phyloP scores from a whole-genome alignment of 768 basidiomycete species.

The Postia placenta region DNA sequence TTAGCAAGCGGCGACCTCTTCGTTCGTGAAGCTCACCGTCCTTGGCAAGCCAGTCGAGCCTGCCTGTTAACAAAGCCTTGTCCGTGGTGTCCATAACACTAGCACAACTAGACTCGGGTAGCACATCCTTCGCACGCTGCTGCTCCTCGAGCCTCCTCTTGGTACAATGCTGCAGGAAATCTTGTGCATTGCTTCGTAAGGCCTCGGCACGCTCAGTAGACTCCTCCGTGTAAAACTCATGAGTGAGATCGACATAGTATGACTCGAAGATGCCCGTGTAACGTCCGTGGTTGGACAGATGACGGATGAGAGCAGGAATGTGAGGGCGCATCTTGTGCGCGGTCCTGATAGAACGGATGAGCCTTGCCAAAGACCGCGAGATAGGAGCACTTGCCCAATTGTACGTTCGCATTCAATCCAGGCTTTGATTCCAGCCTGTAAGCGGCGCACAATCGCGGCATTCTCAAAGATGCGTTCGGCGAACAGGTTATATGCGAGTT shows the following conservation, averaged over 20 bases:
- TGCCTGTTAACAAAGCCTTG: conserved; percentile 38
- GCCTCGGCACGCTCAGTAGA: conserved; percentile 33
- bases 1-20: not conserved
- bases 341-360: conserved; percentile 22
- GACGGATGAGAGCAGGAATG: conserved; percentile 47
- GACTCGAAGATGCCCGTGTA: conserved; percentile 54
- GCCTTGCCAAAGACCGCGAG: not conserved
- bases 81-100: conserved; percentile 50
- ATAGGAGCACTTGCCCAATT: conserved; percentile 28
- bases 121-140: conserved; percentile 43
- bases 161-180: conserved; percentile 47
- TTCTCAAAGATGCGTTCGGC: conserved; percentile 44
- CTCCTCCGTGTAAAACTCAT: conserved; percentile 48
- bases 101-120: conserved; percentile 44
- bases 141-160: conserved; percentile 50
- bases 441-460: conserved; percentile 32
- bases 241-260: conserved; percentile 44
- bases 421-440: conserved; percentile 38
- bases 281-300: conserved; percentile 50
- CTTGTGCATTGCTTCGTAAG: conserved; percentile 37
- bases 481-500: conserved; percentile 55
- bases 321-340: conserved; percentile 32
- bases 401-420: conserved; percentile 56
- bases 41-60: conserved; percentile 38
- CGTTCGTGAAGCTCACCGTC: conserved; percentile 24